Evolutionary conservation across 805 yeast genomes (phyloP).

Genomic region (Diddensiella transvaalensis): DNA sequence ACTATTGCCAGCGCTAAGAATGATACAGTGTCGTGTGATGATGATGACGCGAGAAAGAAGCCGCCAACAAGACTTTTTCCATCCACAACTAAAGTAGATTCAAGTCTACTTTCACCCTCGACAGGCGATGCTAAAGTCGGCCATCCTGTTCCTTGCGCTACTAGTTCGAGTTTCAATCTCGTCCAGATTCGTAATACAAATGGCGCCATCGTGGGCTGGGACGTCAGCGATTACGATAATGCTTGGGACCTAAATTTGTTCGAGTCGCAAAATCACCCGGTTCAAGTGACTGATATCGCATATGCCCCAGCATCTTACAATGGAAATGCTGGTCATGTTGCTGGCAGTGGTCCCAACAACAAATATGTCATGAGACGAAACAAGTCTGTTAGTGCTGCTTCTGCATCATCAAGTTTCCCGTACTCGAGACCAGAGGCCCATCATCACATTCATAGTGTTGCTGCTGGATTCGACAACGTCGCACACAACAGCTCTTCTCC

Average conservation of each 20-base stretch:
- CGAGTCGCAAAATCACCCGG: no score
- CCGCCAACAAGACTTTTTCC: not conserved
- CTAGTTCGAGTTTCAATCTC: constrained; percentile 20
- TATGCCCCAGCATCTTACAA: not conserved
- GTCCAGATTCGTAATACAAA: constrained; percentile 16
- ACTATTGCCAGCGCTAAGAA: no score
- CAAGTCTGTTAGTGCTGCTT: not conserved
- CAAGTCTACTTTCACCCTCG: not conserved
- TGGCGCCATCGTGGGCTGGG: constrained; percentile 24
- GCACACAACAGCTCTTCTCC: not conserved
- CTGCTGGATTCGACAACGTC: not conserved
- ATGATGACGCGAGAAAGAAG: not conserved
- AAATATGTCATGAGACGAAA: constrained; percentile 8
- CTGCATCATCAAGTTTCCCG: not conserved
- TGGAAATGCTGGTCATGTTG: no score
- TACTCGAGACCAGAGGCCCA: not conserved
- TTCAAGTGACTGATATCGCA: not conserved
- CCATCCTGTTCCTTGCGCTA: constrained; percentile 23
- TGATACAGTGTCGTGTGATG: no score
- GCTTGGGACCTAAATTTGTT: not conserved
- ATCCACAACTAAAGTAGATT: not conserved
- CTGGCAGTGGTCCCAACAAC: no score
- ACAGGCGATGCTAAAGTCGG: not conserved
- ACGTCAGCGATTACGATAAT: constrained; percentile 11
- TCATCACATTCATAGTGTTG: not conserved